phyloP scores from a whole-genome alignment of 495 filamentous ascomycete species.

The Parachaetomium inaequale region DNA sequence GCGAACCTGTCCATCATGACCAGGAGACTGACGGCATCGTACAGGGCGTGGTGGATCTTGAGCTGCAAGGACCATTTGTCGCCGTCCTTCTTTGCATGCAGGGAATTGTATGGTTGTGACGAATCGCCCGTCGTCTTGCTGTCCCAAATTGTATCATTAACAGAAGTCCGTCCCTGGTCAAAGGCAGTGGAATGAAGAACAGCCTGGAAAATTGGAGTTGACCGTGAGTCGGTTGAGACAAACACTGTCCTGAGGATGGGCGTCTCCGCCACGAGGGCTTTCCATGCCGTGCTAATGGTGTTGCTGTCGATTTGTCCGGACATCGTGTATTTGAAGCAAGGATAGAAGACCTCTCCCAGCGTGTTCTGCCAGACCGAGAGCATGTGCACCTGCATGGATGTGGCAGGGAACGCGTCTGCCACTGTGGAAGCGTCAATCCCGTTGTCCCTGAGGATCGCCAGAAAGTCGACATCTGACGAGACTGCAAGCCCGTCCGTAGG shows the following conservation, averaged over 20 bases:
- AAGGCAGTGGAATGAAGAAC: neutral
- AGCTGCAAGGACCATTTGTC: constrained; percentile 36
- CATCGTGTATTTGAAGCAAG: constrained; percentile 55
- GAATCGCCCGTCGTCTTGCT: neutral
- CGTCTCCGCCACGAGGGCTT: constrained; percentile 47
- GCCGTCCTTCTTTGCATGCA: constrained; percentile 6
- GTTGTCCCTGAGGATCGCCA: constrained; percentile 24
- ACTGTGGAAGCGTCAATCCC: constrained; percentile 41
- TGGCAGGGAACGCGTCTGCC: constrained; percentile 59
- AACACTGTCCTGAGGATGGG: constrained; percentile 63
- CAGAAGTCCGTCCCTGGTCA: neutral
- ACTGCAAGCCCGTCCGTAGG: neutral
- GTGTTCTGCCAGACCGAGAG: constrained; percentile 66
- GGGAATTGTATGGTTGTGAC: constrained; percentile 15
- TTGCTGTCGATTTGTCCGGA: constrained; percentile 34
- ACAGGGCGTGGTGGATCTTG: constrained; percentile 71
- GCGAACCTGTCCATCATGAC: constrained; percentile 42
- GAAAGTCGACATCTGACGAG: constrained; percentile 28
- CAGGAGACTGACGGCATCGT: constrained; percentile 68
- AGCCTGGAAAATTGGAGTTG: constrained; percentile 54
- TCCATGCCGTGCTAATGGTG: constrained; percentile 53
- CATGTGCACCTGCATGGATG: constrained; percentile 69
- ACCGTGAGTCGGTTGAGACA: constrained; percentile 40
- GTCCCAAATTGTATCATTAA: constrained; percentile 6
- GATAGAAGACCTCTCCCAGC: constrained; percentile 56